Percentiles rank a stretch among this genome's conserved stretches.
These are phyloP conservation scores for Talinum fruticosum DNA, from an alignment of 148 eudicot genomes.

Conservation along the genomic window DNA sequence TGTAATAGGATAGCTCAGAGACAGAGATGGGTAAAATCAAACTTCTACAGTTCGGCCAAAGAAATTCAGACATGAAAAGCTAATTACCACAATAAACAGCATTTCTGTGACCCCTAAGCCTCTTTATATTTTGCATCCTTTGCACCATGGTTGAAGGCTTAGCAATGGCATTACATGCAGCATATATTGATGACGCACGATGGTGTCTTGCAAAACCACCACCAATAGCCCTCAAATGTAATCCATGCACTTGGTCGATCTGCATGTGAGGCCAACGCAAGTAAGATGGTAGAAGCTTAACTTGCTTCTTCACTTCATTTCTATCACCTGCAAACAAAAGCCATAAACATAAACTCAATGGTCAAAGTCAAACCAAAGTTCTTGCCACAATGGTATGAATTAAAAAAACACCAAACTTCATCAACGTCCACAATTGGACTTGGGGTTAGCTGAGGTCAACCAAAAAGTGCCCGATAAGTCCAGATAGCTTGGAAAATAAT, in stretches of 20 bases:
- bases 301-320: slow-evolving; percentile 47
- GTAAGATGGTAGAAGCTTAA: slow-evolving; percentile 54
- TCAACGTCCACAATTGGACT: no score
- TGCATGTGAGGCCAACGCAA: slow-evolving; percentile 96
- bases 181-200: slow-evolving; percentile 85
- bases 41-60: background rate
- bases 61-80: slow-evolving; percentile 10
- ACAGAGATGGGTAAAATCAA: background rate
- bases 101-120: slow-evolving; percentile 84
- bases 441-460: no score
- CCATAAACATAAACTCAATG: slow-evolving; percentile 12
- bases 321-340: slow-evolving; percentile 44
- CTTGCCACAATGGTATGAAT: no score
- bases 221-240: slow-evolving; percentile 83
- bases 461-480: no score
- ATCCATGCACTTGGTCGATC: slow-evolving; percentile 89
- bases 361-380: background rate
- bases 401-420: background rate
- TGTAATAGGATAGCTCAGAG: background rate
- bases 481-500: background rate
- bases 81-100: slow-evolving; percentile 92
- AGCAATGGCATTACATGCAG: slow-evolving; percentile 85
- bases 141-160: slow-evolving; percentile 91
- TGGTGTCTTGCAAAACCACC: slow-evolving; percentile 93
- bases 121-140: slow-evolving; percentile 92